A percentile compares a stretch with the other conserved stretches of the same genome.
Evolutionary conservation across 1,284 basidiomycete genomes (phyloP).

Genomic region (Cryptococcus amylolentus): DNA sequence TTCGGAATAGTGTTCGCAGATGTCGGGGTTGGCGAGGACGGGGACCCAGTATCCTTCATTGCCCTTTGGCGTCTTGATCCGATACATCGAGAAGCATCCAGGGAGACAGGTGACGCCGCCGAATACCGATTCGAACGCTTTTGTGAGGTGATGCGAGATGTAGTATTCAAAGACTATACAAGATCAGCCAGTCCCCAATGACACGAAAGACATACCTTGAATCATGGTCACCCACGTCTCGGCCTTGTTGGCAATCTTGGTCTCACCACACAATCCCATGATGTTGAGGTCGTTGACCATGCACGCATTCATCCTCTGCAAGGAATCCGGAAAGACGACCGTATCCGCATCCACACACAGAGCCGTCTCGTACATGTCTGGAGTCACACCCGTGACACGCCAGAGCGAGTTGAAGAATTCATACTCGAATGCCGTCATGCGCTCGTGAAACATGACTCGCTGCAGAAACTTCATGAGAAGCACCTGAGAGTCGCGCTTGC

Average conservation of each 20-base stretch:
- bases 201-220: conserved; percentile 64
- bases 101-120: conserved; percentile 99
- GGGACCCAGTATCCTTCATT: conserved; percentile 94
- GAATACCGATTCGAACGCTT: conserved; percentile 99
- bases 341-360: conserved; percentile 99
- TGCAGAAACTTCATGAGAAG: conserved; percentile 97
- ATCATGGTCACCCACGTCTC: conserved; percentile 94
- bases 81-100: conserved; percentile 99
- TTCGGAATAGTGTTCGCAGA: conserved; percentile 96
- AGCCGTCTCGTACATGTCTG: conserved; percentile 93
- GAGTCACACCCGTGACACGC: conserved; percentile 89
- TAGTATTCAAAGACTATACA: conserved; percentile 92
- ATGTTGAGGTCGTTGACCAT: conserved; percentile 95
- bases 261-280: conserved; percentile 99
- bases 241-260: conserved; percentile 97
- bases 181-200: conserved; percentile 4
- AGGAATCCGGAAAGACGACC: conserved; percentile 91
- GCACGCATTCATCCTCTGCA: conserved; percentile 86
- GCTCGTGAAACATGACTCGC: conserved; percentile 98
- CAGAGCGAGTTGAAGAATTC: conserved; percentile 98
- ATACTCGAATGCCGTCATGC: conserved; percentile 99
- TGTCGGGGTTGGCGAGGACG: conserved; percentile 93
- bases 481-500: conserved; percentile 97
- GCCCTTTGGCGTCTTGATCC: conserved; percentile 95
- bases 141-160: conserved; percentile 97